These are phyloP conservation scores for Euphrasia confusa DNA, from an alignment of 257 asterid genomes.

Conservation along the genomic window DNA sequence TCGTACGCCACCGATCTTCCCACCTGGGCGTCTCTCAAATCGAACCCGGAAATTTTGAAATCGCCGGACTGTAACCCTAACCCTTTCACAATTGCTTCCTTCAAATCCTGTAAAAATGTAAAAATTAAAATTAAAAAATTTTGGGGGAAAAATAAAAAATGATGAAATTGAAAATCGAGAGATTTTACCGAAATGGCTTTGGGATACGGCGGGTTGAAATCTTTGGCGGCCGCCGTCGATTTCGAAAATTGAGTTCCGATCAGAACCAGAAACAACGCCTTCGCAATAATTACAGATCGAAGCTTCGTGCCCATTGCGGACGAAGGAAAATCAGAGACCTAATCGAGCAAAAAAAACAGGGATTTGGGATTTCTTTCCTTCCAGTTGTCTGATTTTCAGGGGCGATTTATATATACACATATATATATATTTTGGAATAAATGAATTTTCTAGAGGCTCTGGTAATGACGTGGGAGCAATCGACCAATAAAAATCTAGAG, in stretches of 20 bases:
- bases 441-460: conserved; percentile 2
- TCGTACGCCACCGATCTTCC: conserved; percentile 89
- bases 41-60: conserved; percentile 75
- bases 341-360: background rate
- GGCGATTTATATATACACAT: background rate
- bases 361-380: background rate
- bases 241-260: conserved; percentile 26
- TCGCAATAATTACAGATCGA: conserved; percentile 10
- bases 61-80: conserved; percentile 83
- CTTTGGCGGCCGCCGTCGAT: conserved; percentile 36
- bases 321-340: background rate
- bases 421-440: too few species aligned
- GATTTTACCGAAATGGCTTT: conserved; percentile 48
- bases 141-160: too few species aligned
- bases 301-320: conserved; percentile 33
- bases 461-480: conserved; percentile 35
- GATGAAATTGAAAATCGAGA: background rate
- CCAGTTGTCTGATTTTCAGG: background rate
- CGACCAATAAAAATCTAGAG: conserved; percentile 48
- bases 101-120: conserved; percentile 53
- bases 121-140: too few species aligned
- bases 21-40: conserved; percentile 75
- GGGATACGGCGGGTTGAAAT: conserved; percentile 35
- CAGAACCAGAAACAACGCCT: conserved; percentile 28
- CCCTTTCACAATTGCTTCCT: conserved; percentile 85